Base-by-base conservation (phyloP, 2,329 filamentous ascomycete species). In the Talaromyces sp. region DNA sequence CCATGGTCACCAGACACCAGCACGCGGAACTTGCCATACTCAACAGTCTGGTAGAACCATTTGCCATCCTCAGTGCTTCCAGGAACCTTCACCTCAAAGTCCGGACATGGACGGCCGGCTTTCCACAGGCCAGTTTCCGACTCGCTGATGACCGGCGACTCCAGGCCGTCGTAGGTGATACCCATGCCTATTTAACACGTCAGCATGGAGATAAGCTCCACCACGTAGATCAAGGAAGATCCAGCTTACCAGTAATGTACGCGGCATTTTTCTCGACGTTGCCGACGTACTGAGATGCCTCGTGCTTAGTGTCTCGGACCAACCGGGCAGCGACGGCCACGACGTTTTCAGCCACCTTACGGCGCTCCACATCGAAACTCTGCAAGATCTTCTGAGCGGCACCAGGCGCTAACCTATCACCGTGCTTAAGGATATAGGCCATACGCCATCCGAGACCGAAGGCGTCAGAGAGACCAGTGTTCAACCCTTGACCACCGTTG, bases 381-480 rank as follows among this genome's bases (percentile, higher is more conserved):
- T 59, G 46, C 6, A 46, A 5, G 43, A 46, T 46, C 43, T 46
- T 46, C 21, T 46, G 7, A 24, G 43, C n/a, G 3, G 43, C 43
- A 5, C 21, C 43, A 21, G 43, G 43, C 8, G 54, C 43, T n/a
- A 55, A 50, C 19, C 38, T 38, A 9, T 59, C 50, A 24, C 54
- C 46, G 29, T 46, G 41, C 24, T 59, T 54, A 8, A 27, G 21
- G 2, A 35, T 43, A 14, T 54, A 53, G 14, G 46, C 43, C 14
- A 59, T 21, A 10, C 51, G 54, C 57, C 57, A 59, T 21, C 32
- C 35, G 6, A 59, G 29, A 21, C 51, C 57, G 41, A 59, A 59
- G 9, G 57, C 57, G n/a, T 59, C 57, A 24, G 57, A 46, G 17
- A 59, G 43, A 31, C 57, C 57, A n/a, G 57, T 59, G 57, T 59